Conservation (phyloP, 495 filamentous ascomycete genomes). For the Tetracladium setigerum region DNA sequence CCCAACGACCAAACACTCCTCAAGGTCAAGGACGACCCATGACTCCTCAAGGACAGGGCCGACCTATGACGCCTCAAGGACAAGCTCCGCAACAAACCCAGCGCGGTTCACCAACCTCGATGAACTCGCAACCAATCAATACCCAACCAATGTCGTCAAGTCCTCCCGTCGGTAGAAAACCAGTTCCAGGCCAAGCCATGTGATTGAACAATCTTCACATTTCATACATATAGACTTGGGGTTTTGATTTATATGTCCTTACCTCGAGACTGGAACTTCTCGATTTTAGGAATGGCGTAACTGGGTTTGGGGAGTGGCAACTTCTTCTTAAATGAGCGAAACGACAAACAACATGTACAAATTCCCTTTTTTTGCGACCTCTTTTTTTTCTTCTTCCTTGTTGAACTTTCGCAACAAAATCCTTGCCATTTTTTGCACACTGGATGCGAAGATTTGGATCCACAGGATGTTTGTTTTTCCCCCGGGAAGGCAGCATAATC, state of each 20-base stretch:
- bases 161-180: conserved; percentile 37
- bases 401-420: conserved; percentile 8
- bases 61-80: conserved; percentile 28
- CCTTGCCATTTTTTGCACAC: background rate
- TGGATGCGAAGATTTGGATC: background rate
- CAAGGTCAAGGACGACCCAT: conserved; percentile 24
- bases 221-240: background rate
- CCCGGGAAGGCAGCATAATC: background rate
- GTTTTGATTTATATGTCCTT: background rate
- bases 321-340: conserved; percentile 22
- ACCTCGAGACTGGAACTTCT: background rate
- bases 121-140: conserved; percentile 1
- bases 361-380: conserved; percentile 21
- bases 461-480: background rate
- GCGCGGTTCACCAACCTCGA: conserved; percentile 16
- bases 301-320: conserved; percentile 10
- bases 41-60: conserved; percentile 25
- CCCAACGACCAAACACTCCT: conserved; percentile 26
- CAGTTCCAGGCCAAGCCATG: conserved; percentile 41
- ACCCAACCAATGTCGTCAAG: conserved; percentile 45
- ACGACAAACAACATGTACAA: conserved; percentile 23
- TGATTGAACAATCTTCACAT: conserved; percentile 14
- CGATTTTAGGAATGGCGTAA: background rate
- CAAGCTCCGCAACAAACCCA: conserved; percentile 20
- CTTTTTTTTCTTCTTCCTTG: conserved; percentile 10